Conservation (phyloP, 2,329 filamentous ascomycete genomes). For the Apiospora koreana region DNA sequence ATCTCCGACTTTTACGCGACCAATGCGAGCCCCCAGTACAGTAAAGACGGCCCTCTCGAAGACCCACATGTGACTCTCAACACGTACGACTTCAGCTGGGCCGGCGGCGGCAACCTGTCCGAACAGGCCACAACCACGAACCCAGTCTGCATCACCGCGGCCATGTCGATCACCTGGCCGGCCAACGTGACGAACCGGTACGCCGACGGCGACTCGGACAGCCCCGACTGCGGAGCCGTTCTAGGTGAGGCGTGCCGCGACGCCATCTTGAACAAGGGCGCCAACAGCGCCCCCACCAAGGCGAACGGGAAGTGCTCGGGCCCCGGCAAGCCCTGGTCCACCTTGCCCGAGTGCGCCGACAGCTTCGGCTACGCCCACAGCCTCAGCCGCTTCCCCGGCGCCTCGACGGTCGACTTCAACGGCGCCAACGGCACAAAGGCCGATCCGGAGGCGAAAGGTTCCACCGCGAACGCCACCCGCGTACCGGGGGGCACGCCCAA, state of each 20-base stretch:
- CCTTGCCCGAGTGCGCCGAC: not conserved
- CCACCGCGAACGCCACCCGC: not conserved
- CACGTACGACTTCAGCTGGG: not conserved
- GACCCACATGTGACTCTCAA: not conserved
- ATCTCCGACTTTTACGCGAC: not conserved
- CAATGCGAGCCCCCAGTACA: not conserved
- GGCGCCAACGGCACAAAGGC: not conserved
- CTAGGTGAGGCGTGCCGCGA: not conserved
- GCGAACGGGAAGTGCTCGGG: too few relatives aligned
- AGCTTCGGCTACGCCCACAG: too few relatives aligned
- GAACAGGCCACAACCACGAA: not conserved
- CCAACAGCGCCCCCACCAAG: too few relatives aligned
- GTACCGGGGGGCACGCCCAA: not conserved
- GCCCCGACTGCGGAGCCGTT: not conserved
- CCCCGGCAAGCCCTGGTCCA: too few relatives aligned
- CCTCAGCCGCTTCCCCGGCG: not conserved
- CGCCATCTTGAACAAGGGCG: not conserved
- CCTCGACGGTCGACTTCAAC: not conserved
- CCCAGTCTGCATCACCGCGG: not conserved
- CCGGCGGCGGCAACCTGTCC: not conserved
- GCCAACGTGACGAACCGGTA: not conserved
- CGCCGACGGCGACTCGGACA: not conserved
- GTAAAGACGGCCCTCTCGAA: not conserved
- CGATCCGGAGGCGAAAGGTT: not conserved
- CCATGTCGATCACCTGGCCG: not conserved